Evolutionary conservation across 208 protist species (phyloP), one percentile per base, ranked within the genome.

Genomic region (Acanthamoeba polyphaga): DNA sequence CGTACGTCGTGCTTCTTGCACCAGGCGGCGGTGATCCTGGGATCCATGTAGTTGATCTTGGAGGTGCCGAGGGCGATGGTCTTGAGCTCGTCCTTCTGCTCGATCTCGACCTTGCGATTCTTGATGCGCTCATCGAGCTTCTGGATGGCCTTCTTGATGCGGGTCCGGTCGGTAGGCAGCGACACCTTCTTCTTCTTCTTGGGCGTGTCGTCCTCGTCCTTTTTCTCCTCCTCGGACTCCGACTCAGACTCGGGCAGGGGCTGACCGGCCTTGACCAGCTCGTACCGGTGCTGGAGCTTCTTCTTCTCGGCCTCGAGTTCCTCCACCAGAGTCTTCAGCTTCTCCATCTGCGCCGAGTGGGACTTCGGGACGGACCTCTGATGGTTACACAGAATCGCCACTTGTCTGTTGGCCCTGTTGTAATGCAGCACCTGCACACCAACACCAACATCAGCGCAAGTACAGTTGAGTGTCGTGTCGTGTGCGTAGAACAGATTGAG

Each of bases 351-450:
- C 85, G 94, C 89, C 66, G 95, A 96, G 94, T 99, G 98, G 94
- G 97, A 98, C 96, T 99, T 99, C 29, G 99, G 98, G 74, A 99
- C 97, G 19, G 99, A 97, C 74, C 98, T 97, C 95, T 99, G 99
- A 99, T 99, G 99, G 97, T 99, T 99, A 98, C 99, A 99, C 64
- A 99, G 97, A 72, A 99, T 99, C 60, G 99, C 99, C 64, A 99
- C 99, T 76, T 99, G 97, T 27, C 98, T 98, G 97, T 99, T 99
- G 38, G 99, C 99, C 84, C 98, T 97, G 97, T 99, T 99, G 97
- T 99, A 99, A 96, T 99, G 99, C 8, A 98, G 97, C 19, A 85
- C 60, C 85, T 92, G 22, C 29, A 92, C 29, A 74, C 3, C 22
- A 92, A 92, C 60, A 66, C 8, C 64, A 74, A 32, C 53, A 66